phyloP scores from a whole-genome alignment of 495 filamentous ascomycete species.

The Neurospora sp. region DNA sequence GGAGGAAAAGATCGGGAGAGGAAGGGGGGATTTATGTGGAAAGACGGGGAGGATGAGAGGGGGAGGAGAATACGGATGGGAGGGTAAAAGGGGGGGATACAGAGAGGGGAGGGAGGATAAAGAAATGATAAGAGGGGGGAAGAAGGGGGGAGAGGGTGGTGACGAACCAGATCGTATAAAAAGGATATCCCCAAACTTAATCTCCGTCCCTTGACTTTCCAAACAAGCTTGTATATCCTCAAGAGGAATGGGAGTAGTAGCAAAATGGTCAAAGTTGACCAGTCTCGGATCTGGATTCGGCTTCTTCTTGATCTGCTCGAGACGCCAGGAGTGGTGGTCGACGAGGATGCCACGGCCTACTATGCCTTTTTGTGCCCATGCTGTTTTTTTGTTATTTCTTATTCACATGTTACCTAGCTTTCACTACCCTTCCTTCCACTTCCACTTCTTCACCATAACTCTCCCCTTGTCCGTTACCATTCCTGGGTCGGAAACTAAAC shows the following conservation, averaged over 20 bases:
- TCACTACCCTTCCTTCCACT: slow-evolving; percentile 25
- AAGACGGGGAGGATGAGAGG: background rate
- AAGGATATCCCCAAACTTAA: slow-evolving; percentile 46
- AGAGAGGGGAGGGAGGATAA: too few relatives aligned
- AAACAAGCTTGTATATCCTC: slow-evolving; percentile 37
- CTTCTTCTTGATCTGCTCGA: slow-evolving; percentile 5
- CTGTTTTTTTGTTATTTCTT: slow-evolving; percentile 1
- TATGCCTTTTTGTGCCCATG: slow-evolving; percentile 42
- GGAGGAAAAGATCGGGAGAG: too few relatives aligned
- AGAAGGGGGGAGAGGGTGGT: background rate
- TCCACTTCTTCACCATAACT: background rate
- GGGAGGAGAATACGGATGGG: background rate
- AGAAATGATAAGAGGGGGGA: background rate
- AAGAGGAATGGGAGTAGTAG: slow-evolving; percentile 28
- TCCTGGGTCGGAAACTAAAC: background rate
- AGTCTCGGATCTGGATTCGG: background rate
- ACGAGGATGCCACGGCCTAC: slow-evolving; percentile 49
- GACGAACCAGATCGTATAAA: slow-evolving; percentile 36
- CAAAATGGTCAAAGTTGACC: slow-evolving; percentile 31
- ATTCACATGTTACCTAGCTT: background rate
- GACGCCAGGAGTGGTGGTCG: slow-evolving; percentile 46
- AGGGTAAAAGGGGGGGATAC: background rate
- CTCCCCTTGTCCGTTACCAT: background rate
- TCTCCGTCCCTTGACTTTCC: slow-evolving; percentile 31
- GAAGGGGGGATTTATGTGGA: background rate